Base-by-base conservation (phyloP, 75 land plant genomes). In the Cryptomeria japonica region DNA sequence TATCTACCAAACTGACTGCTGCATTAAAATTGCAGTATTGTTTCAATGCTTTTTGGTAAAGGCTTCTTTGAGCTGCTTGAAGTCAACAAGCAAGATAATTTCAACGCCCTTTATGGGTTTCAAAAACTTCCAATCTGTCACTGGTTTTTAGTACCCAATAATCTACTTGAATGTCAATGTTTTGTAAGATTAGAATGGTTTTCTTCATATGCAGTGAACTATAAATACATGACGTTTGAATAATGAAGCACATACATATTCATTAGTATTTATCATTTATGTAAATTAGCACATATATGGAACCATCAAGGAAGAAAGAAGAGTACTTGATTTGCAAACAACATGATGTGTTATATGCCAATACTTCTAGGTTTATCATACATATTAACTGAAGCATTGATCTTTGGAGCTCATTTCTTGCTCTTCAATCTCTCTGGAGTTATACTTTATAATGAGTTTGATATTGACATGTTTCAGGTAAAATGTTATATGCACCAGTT, bases 401-500 rank as follows among this genome's bases (percentile, higher is more conserved):
- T 7, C 70, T 64, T 22, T 64, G 70, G 70, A 25, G 70, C 28
- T 64, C 31, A 22, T 64, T 25, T 25, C 70, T 64, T 28, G 8
- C n/a, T 64, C 70, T 64, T 64, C 28, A 28, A 8, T 64, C 70
- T 25, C 31, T 16, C 61, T 56, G 61, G 19, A 56, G 61, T 56
- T 18, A 44, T 44, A 14, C 31, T 64, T 64, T 25, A 2, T 64
- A 25, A 64, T 64, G 70, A 25, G 70, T 64, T 58, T 64, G n/a
- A 64, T 64, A 64, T 64, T 25, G n/a, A 64, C 10, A 5, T 64
- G 53, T 86, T 13, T 87, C 89, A 93, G 94, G 91, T 93, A 56
- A 93, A 93, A 85, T 93, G 95, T 80, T 93, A 91, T 55, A 84
- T 93, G 92, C 88, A 91, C 42, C 95, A 93, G 88, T 44, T 93